A percentile compares a stretch with the other conserved stretches of the same genome.
Conservation (phyloP, 345 rosid genomes). For the Gossypium longicalyx region DNA sequence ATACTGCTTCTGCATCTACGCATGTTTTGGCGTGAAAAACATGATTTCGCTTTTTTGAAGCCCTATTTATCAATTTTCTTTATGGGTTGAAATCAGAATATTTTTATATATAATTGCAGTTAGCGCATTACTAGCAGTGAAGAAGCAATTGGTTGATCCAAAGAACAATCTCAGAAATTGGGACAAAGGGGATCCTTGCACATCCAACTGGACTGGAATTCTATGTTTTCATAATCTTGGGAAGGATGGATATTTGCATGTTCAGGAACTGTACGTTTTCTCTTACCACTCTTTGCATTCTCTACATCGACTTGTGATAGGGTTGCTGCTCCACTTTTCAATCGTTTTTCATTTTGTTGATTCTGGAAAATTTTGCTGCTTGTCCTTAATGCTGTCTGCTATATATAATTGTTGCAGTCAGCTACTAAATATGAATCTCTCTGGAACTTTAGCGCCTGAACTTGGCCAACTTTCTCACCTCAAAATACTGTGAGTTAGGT, state of each 20-base stretch:
- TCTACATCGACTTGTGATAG: not conserved
- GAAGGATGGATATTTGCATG: slow-evolving; percentile 57
- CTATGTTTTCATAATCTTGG: slow-evolving; percentile 38
- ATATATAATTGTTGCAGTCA: slow-evolving; percentile 42
- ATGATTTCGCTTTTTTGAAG: not conserved
- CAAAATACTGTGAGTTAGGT: slow-evolving; percentile 55
- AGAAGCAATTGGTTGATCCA: slow-evolving; percentile 51
- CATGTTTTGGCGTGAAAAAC: not conserved
- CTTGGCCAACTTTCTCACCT: slow-evolving; percentile 62
- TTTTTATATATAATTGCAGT: slow-evolving; percentile 42
- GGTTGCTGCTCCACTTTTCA: not conserved
- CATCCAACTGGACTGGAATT: slow-evolving; percentile 80
- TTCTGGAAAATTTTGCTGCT: not conserved
- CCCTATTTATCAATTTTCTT: not conserved
- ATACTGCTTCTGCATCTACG: not conserved
- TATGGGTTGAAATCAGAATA: not conserved
- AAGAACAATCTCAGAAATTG: slow-evolving; percentile 50
- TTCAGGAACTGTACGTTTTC: slow-evolving; percentile 59
- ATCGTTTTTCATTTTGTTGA: not conserved
- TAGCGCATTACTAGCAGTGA: slow-evolving; percentile 49
- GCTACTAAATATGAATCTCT: slow-evolving; percentile 70
- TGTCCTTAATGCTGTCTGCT: not conserved
- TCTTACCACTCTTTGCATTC: slow-evolving; percentile 7
- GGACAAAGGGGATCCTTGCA: slow-evolving; percentile 80
- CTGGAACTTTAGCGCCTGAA: slow-evolving; percentile 73